These are phyloP conservation scores for Cercospora citrullina DNA, from an alignment of 2,329 filamentous ascomycete species.

Conservation along the genomic window DNA sequence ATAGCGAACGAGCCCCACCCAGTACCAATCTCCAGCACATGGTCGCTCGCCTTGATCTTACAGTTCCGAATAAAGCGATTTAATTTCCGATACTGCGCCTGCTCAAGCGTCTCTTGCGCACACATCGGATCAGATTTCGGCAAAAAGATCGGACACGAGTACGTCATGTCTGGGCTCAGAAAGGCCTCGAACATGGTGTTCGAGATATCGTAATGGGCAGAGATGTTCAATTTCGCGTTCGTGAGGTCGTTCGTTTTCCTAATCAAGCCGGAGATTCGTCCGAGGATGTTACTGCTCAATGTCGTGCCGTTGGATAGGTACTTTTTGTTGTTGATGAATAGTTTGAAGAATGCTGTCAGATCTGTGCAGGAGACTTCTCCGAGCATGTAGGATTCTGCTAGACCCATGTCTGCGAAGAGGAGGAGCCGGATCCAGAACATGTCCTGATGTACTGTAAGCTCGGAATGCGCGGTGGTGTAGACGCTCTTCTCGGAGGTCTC, in stretches of 20 bases:
- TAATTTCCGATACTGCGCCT: constrained; percentile 68
- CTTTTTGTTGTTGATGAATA: constrained; percentile 61
- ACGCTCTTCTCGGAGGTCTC: constrained; percentile 43
- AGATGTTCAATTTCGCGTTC: constrained; percentile 64
- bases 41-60: constrained; percentile 63
- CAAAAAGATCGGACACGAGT: constrained; percentile 69
- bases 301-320: constrained; percentile 65
- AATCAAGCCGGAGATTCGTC: constrained; percentile 57
- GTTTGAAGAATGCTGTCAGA: constrained; percentile 69
- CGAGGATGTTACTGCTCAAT: constrained; percentile 59
- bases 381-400: constrained; percentile 72
- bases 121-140: constrained; percentile 44
- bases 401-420: constrained; percentile 73
- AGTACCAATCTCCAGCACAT: constrained; percentile 73
- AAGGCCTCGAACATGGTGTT: constrained; percentile 77
- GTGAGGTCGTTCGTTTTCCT: constrained; percentile 50
- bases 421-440: constrained; percentile 70
- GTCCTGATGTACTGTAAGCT: constrained; percentile 63
- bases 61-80: constrained; percentile 65
- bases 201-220: constrained; percentile 73
- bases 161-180: constrained; percentile 73
- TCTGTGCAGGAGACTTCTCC: constrained; percentile 68
- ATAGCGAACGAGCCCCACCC: constrained; percentile 77
- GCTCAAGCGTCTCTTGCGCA: constrained; percentile 60
- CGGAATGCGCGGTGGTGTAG: constrained; percentile 48